Percentiles rank a stretch among this genome's conserved stretches.
These are phyloP conservation scores for Millerozyma miso DNA, from an alignment of 805 yeast genomes.

Conservation along the genomic window DNA sequence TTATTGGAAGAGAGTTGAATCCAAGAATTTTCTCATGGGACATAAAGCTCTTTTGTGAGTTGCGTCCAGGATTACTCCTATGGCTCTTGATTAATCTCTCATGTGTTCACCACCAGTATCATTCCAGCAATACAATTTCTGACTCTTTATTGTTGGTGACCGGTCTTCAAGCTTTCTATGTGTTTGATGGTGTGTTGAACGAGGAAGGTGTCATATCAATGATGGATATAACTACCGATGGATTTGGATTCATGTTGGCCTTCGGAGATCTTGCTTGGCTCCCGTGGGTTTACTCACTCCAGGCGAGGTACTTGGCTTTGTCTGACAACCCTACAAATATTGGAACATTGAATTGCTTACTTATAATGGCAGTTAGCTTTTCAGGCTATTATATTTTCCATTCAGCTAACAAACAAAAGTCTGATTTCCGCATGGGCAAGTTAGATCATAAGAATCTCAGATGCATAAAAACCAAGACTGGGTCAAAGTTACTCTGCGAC, in stretches of 20 bases:
- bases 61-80: conserved; percentile 88
- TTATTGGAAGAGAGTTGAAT: conserved; percentile 92
- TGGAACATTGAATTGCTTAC: conserved; percentile 35
- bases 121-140: conserved; percentile 50
- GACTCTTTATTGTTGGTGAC: conserved; percentile 73
- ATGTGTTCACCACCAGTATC: conserved; percentile 77
- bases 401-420: conserved; percentile 79
- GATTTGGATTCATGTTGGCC: conserved; percentile 93
- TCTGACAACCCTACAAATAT: conserved; percentile 49
- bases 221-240: conserved; percentile 96
- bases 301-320: conserved; percentile 73
- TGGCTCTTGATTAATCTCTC: conserved; percentile 80
- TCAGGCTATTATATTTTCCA: conserved; percentile 81
- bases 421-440: conserved; percentile 75
- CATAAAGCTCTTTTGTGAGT: conserved; percentile 86
- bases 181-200: conserved; percentile 86
- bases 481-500: conserved; percentile 75
- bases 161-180: conserved; percentile 71
- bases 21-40: conserved; percentile 86
- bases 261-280: conserved; percentile 93
- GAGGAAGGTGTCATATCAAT: conserved; percentile 87
- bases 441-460: conserved; percentile 58
- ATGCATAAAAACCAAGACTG: conserved; percentile 63
- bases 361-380: conserved; percentile 46
- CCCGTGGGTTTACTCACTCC: conserved; percentile 87